Conservation (phyloP, 2,329 filamentous ascomycete species). For the Zymoseptoria pseudotritici region DNA sequence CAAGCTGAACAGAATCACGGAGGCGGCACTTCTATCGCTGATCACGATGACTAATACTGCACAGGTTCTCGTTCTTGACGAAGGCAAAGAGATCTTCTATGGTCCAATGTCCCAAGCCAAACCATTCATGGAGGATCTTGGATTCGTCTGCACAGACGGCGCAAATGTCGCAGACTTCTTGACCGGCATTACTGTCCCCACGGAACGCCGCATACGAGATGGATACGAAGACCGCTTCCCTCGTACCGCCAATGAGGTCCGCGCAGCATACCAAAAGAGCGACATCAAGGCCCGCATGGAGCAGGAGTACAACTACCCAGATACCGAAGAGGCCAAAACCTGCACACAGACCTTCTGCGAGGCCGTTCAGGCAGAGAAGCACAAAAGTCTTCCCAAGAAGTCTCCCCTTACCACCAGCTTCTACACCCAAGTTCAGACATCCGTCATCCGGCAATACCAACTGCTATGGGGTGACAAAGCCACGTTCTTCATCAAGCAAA, state of each 20-base stretch:
- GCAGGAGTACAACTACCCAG: slow-evolving; percentile 51
- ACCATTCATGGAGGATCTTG: slow-evolving; percentile 58
- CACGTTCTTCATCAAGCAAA: slow-evolving; percentile 57
- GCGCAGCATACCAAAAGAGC: slow-evolving; percentile 46
- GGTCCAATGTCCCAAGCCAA: slow-evolving; percentile 52
- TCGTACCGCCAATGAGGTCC: slow-evolving; percentile 39
- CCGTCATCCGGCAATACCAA: slow-evolving; percentile 55
- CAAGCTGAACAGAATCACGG: too few species aligned
- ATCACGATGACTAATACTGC: neutral
- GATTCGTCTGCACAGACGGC: slow-evolving; percentile 55
- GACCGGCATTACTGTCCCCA: slow-evolving; percentile 56
- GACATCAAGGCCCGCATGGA: slow-evolving; percentile 45
- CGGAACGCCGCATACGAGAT: slow-evolving; percentile 38
- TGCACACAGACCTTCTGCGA: slow-evolving; percentile 49
- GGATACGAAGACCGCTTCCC: slow-evolving; percentile 41
- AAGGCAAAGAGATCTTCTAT: slow-evolving; percentile 59
- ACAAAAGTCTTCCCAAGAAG: slow-evolving; percentile 44
- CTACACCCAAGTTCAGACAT: slow-evolving; percentile 48
- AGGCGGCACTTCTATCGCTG: too few species aligned
- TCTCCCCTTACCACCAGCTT: slow-evolving; percentile 54
- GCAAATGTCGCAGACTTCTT: slow-evolving; percentile 60
- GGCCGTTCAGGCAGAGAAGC: slow-evolving; percentile 48
- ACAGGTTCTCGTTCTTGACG: slow-evolving; percentile 55
- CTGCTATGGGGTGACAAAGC: slow-evolving; percentile 59
- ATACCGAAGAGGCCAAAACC: slow-evolving; percentile 41